Base-by-base conservation (phyloP, 2,329 filamentous ascomycete genomes). In the Pestalotiopsis sp. region DNA sequence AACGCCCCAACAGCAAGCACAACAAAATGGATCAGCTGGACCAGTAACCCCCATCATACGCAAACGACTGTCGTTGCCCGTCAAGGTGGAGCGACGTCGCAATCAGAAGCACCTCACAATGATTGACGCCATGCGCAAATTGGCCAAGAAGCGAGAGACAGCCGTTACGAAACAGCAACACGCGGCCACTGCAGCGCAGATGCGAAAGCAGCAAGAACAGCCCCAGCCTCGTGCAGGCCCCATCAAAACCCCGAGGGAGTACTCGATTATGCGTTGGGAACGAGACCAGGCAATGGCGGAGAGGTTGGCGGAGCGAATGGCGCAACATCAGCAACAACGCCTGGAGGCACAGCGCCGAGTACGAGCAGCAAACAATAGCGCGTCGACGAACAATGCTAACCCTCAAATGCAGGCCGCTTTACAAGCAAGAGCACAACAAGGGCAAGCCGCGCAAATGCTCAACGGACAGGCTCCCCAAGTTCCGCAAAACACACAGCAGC, bases 61-160 rank as follows among this genome's bases (percentile, higher is more conserved):
- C 78, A 88, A 93, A 68, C 87, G 94, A 70, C 88, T 92, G 36
- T 97, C 93, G 0, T 90, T 91, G 0, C 95, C 95, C 3, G 83
- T 96, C 39, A 88, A 93, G 65, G 95, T 99, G 5, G 95, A 98
- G 76, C 90, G 95, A 70, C 90, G 95, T 68, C 91, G 93, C 72
- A 93, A 94, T 71, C 93, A 94, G 71, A 93, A 94, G 76, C 93
- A 98, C 76, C 84, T 98, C 68, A 93, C 92, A 60, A 86, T 98
- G 75, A 91, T 99, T 73, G 95, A 98, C 80, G 93, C 93, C 3
- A 98, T 98, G 93, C 90, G 95, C 57, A 99, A 98, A 79, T 81
- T 97, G 62, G 95, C 95, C 0, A 97, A 97, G 85, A 98, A 98
- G 81, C 90, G 95, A 31, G 96, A 99, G 81, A 92, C 92, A 12